phyloP scores from a whole-genome alignment of 768 basidiomycete genomes.

The Rhodotorula toruloides region DNA sequence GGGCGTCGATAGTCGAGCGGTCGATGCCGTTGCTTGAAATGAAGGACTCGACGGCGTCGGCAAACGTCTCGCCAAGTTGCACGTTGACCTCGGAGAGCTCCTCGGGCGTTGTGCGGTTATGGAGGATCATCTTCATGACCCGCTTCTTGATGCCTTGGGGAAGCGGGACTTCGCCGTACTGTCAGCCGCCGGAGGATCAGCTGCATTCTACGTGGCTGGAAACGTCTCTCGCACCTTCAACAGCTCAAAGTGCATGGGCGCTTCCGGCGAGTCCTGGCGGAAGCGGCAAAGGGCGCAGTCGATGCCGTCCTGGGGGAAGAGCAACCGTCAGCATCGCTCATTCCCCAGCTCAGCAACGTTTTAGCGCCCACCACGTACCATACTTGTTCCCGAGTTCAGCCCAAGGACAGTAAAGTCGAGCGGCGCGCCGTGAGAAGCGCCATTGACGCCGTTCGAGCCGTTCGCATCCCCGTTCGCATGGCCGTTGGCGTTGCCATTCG shows the following conservation, averaged over 20 bases:
- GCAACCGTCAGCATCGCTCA: background rate
- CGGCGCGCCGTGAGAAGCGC: background rate
- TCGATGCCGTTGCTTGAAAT: slow-evolving; percentile 17
- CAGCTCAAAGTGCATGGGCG: slow-evolving; percentile 37
- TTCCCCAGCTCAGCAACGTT: background rate
- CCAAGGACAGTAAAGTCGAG: slow-evolving; percentile 39
- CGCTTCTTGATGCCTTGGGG: slow-evolving; percentile 30
- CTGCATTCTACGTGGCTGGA: background rate
- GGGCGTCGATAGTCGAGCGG: slow-evolving; percentile 22
- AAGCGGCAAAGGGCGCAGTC: slow-evolving; percentile 38
- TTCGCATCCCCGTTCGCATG: background rate
- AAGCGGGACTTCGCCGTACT: slow-evolving; percentile 39
- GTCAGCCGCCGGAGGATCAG: background rate
- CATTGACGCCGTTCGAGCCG: background rate
- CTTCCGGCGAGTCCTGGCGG: slow-evolving; percentile 27
- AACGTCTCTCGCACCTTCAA: slow-evolving; percentile 9
- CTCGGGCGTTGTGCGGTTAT: slow-evolving; percentile 36
- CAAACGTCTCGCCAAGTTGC: slow-evolving; percentile 37
- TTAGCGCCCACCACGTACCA: slow-evolving; percentile 10
- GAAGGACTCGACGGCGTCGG: slow-evolving; percentile 30
- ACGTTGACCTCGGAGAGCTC: slow-evolving; percentile 41
- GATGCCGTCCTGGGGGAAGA: slow-evolving; percentile 32
- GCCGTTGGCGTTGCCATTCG: background rate
- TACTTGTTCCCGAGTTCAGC: slow-evolving; percentile 36
- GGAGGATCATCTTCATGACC: slow-evolving; percentile 39